A percentile compares a stretch with the other conserved stretches of the same genome.
These are phyloP conservation scores for Saitozyma podzolica DNA, from an alignment of 768 basidiomycete genomes.

Conservation along the genomic window DNA sequence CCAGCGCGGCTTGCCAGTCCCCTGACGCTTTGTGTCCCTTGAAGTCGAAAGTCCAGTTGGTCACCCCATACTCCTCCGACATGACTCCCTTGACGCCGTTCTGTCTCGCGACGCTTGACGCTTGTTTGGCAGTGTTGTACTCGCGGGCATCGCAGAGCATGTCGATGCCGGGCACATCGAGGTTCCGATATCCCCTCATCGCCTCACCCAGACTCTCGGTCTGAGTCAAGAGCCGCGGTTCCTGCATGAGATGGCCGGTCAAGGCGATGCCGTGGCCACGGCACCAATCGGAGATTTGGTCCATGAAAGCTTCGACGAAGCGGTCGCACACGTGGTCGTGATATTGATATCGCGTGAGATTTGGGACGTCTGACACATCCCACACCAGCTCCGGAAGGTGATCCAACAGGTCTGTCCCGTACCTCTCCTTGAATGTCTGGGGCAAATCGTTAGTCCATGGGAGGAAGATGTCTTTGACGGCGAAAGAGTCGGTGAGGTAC, in stretches of 20 bases:
- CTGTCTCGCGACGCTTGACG: slow-evolving; percentile 28
- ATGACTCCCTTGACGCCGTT: slow-evolving; percentile 16
- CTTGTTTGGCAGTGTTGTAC: slow-evolving; percentile 39
- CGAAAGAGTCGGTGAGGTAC: slow-evolving; percentile 15
- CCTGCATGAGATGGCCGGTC: slow-evolving; percentile 30
- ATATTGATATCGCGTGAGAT: slow-evolving; percentile 22
- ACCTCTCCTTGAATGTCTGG: slow-evolving; percentile 8
- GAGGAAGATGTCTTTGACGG: slow-evolving; percentile 28
- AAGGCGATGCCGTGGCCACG: slow-evolving; percentile 17
- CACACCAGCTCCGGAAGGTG: slow-evolving; percentile 31
- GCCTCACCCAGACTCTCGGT: slow-evolving; percentile 28
- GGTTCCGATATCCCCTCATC: slow-evolving; percentile 37
- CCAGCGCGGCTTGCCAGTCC: slow-evolving; percentile 40
- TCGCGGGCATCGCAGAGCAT: slow-evolving; percentile 35
- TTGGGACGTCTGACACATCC: slow-evolving; percentile 23
- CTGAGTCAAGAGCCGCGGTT: slow-evolving; percentile 24
- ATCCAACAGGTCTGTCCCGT: slow-evolving; percentile 23
- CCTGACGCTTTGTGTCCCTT: slow-evolving; percentile 40
- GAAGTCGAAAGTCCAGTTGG: slow-evolving; percentile 33
- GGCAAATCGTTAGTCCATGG: slow-evolving; percentile 30
- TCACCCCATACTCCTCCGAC: slow-evolving; percentile 27
- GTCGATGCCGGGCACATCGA: slow-evolving; percentile 39
- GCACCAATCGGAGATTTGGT: slow-evolving; percentile 30
- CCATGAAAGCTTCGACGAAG: slow-evolving; percentile 28
- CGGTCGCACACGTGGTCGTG: slow-evolving; percentile 31